phyloP scores from a whole-genome alignment of 2,329 filamentous ascomycete species.

The Alternaria longipes region DNA sequence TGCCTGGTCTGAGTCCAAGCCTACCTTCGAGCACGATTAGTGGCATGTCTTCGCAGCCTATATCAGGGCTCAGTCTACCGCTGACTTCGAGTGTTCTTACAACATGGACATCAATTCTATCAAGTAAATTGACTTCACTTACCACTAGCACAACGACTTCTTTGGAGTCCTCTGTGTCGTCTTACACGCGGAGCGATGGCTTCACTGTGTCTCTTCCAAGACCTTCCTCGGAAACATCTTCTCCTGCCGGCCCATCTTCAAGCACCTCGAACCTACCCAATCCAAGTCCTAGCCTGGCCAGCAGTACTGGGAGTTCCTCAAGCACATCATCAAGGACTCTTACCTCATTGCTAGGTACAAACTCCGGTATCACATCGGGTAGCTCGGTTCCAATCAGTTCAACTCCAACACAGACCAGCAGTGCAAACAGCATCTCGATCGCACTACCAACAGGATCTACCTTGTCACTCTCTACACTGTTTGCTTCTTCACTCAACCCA shows the following conservation, averaged over 20 bases:
- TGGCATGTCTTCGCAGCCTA: neutral
- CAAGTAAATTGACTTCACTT: neutral
- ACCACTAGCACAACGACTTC: neutral
- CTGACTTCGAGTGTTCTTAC: neutral
- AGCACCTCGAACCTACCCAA: neutral
- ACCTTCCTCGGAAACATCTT: neutral
- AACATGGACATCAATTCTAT: slow-evolving; percentile 6
- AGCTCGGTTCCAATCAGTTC: neutral
- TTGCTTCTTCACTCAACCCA: neutral
- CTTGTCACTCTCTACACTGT: neutral
- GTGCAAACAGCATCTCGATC: neutral
- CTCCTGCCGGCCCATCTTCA: neutral
- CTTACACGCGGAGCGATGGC: neutral
- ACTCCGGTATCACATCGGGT: neutral
- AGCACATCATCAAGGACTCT: neutral
- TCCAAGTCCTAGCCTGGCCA: neutral
- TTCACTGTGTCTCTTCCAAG: neutral
- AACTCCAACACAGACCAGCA: neutral
- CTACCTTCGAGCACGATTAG: neutral
- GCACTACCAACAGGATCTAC: neutral
- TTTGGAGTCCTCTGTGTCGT: neutral
- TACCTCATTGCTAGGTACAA: neutral
- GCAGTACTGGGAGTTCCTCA: neutral
- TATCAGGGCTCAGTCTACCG: neutral
- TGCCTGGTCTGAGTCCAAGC: neutral